A percentile compares a stretch with the other conserved stretches of the same genome.
Conservation (phyloP, 331 rosid genomes). For the Rosa hybrid region DNA sequence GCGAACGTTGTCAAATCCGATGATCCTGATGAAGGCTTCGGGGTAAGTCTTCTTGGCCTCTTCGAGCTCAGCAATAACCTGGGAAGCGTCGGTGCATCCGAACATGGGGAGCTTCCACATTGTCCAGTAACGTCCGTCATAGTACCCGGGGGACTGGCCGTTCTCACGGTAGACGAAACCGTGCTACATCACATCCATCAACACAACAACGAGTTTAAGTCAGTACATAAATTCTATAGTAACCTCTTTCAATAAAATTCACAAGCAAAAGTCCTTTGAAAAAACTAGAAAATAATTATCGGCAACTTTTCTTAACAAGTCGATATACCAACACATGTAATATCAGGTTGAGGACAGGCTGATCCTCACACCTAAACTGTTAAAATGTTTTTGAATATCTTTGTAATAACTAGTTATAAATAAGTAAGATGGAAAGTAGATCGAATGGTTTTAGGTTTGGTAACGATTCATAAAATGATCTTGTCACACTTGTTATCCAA, state of each 20-base stretch:
- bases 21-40: constrained; percentile 36
- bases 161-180: constrained; percentile 63
- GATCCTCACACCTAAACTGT: not conserved
- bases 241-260: not conserved
- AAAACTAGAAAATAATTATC: no score
- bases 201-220: not conserved
- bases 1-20: constrained; percentile 68
- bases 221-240: not conserved
- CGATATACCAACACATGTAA: not conserved
- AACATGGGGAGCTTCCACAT: constrained; percentile 61
- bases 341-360: not conserved
- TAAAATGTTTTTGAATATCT: not conserved
- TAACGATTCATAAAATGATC: not conserved
- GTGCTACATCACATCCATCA: constrained; percentile 24
- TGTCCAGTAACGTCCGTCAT: constrained; percentile 55
- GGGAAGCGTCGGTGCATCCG: constrained; percentile 45
- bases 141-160: constrained; percentile 54
- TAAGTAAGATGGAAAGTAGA: not conserved
- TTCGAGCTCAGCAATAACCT: constrained; percentile 39
- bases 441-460: not conserved
- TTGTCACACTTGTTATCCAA: not conserved
- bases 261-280: not conserved
- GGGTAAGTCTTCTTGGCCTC: constrained; percentile 38
- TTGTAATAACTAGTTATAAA: not conserved
- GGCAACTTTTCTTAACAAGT: not conserved